Conservation (phyloP, 164 flowering plant genomes). For the Warburgia ugandensis region DNA sequence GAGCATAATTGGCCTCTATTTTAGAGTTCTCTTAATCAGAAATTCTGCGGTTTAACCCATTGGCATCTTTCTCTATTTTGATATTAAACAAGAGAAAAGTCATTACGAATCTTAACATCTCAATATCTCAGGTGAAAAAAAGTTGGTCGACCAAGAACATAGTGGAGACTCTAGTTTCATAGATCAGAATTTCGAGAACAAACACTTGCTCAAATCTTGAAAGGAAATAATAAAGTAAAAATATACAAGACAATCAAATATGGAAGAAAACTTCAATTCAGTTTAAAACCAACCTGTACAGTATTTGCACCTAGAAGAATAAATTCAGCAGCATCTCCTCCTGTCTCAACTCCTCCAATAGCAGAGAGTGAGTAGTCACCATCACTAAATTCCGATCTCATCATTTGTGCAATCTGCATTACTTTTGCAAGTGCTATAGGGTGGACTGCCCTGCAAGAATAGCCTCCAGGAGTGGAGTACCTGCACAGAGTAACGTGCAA, state of each 20-base stretch:
- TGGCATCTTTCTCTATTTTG: too few relatives aligned
- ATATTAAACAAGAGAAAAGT: too few relatives aligned
- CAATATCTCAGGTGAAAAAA: too few relatives aligned
- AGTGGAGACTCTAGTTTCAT: too few relatives aligned
- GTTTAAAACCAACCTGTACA: slow-evolving; percentile 96
- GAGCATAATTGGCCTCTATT: too few relatives aligned
- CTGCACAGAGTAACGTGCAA: slow-evolving; percentile 25
- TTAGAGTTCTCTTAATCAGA: too few relatives aligned
- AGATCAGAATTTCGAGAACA: too few relatives aligned
- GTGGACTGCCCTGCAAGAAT: slow-evolving; percentile 91
- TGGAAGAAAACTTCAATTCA: background rate
- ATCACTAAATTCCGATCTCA: slow-evolving; percentile 60
- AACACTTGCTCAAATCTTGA: too few relatives aligned
- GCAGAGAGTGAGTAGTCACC: slow-evolving; percentile 74
- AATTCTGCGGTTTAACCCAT: too few relatives aligned
- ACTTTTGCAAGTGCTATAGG: slow-evolving; percentile 98
- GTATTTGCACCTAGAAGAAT: slow-evolving; percentile 96
- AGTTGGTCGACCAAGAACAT: too few relatives aligned
- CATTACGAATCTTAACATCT: too few relatives aligned
- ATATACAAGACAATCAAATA: background rate
- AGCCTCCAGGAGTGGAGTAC: slow-evolving; percentile 98
- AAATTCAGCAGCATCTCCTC: slow-evolving; percentile 95
- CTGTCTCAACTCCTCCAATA: slow-evolving; percentile 98
- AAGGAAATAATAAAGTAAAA: background rate
- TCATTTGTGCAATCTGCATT: slow-evolving; percentile 93